Evolutionary conservation across 176 grass and related monocot species (phyloP), one percentile per base, ranked within the genome.

Genomic region (Areca catechu): DNA sequence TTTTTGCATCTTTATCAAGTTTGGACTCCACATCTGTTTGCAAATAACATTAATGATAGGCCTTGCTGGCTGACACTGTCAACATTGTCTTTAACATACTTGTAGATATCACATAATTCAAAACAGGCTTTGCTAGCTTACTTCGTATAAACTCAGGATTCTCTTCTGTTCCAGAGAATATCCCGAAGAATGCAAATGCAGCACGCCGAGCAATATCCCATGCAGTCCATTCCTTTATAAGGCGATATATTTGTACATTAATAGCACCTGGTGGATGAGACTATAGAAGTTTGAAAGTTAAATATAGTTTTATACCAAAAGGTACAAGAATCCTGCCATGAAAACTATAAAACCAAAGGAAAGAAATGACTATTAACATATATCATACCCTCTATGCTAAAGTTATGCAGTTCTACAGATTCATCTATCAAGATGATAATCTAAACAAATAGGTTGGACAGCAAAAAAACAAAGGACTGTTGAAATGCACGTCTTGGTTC

Each of bases 171-270:
- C 87, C 93, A 16, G 93, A 34, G 69, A 92, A 98, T 75, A 98
- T 98, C 27, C 93, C 93, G 25, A 98, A 98, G 76, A 98, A 98
- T 6, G 87, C 93, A 76, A 98, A 98, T 63, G 93, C 93, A 43
- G 87, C 93, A 72, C 87, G 78, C 54, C 93, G 83, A 22, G 93
- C 93, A 67, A 98, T 98, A 78, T 98, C 93, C 93, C 93, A 92
- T 69, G 93, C 83, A 1, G 93, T 98, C 93, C 93, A 98, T 82
- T 98, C 93, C 71, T 98, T 98, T 77, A 98, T 98, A 53, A 98
- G 70, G 71, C 93, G 83, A 67, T 98, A 98, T 81, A 98, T 98
- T 88, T 98, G 93, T 50, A 91, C 93, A 78, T 98, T 98, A 63
- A 98, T 71, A 16, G 87, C 93, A 63, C 76, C 93, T 61, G 87